Evolutionary conservation across 2,329 filamentous ascomycete species (phyloP), one percentile per base, ranked within the genome.

Genomic region (Pseudogymnoascus sp.): DNA sequence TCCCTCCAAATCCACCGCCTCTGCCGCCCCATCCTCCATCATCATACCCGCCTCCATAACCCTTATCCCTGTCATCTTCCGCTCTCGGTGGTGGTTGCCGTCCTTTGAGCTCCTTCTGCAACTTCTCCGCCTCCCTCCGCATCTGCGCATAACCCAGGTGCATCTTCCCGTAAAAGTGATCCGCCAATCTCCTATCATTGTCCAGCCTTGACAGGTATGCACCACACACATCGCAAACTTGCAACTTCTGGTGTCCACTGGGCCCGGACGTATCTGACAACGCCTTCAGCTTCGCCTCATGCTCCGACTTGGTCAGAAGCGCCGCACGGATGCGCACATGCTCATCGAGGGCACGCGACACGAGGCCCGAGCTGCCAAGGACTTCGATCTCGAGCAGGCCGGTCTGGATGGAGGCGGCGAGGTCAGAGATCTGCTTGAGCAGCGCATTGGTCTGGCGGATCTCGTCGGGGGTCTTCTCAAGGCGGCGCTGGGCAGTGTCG

Each of bases 81-180:
- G 77, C 70, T 29, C 81, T 81, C 19, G 79, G 77, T 16, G 84
- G 86, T 42, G 85, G 83, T 59, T 82, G 80, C 29, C 90, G 80
- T 1, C 88, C 88, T 73, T 91, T 90, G 76, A 96, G 81, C 73
- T 97, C 92, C 76, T 92, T 92, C 61, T 88, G 88, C 66, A 99
- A 86, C n/a, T 84, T 80, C 63, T 96, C 92, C 71, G 86, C 92
- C 2, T 92, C 95, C 81, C 95, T 96, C 70, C 95, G 86, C 95
- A 99, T 99, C 77, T 96, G 91, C 14, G 95, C 95, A 74, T 97
- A 99, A 0, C 95, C 95, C 64, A 99, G 79, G 73, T 99, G 95
- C 95, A 99, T 99, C 81, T 99, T 99, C 21, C 95, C 95, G 76
- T 97, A 97, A 74, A 99, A 99, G 75, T 99, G 95, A 74, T 99